Evolutionary conservation across 164 flowering plant species (phyloP).

Genomic region (Brasenia schreberi): DNA sequence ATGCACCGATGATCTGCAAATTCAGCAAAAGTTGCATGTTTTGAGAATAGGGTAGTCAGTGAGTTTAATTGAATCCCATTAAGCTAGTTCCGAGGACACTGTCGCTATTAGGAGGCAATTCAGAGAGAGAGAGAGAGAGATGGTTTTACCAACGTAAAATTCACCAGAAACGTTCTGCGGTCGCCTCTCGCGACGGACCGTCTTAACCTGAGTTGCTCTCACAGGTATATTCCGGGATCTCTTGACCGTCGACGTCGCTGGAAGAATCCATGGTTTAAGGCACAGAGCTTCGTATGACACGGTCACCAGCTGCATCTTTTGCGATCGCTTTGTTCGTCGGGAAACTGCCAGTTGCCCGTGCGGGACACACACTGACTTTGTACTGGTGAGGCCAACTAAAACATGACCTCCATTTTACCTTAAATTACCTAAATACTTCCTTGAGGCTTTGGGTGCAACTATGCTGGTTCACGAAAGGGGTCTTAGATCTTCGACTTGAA

Average conservation of each 20-base stretch:
- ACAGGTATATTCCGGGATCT: neutral
- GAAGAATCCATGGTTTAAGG: neutral
- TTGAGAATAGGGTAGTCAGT: too few species aligned
- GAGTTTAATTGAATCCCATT: neutral
- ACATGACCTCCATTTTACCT: too few species aligned
- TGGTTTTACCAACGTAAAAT: constrained; percentile 28
- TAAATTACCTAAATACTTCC: too few species aligned
- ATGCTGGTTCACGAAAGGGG: too few species aligned
- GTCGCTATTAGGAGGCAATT: neutral
- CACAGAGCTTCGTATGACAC: neutral
- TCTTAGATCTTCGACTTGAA: too few species aligned
- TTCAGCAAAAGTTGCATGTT: neutral
- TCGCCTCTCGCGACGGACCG: constrained; percentile 12
- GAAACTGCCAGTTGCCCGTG: too few species aligned
- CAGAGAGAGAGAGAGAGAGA: neutral
- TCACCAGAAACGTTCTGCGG: constrained; percentile 38
- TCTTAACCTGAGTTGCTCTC: neutral
- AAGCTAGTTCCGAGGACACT: neutral
- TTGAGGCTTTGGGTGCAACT: too few species aligned
- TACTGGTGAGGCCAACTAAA: too few species aligned
- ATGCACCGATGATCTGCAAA: constrained; percentile 44
- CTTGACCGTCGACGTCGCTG: neutral
- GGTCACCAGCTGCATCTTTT: neutral
- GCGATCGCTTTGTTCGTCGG: neutral
- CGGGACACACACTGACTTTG: too few species aligned